These are phyloP conservation scores for Penicillium macrosclerotiorum DNA, from an alignment of 495 filamentous ascomycete species.

Conservation along the genomic window DNA sequence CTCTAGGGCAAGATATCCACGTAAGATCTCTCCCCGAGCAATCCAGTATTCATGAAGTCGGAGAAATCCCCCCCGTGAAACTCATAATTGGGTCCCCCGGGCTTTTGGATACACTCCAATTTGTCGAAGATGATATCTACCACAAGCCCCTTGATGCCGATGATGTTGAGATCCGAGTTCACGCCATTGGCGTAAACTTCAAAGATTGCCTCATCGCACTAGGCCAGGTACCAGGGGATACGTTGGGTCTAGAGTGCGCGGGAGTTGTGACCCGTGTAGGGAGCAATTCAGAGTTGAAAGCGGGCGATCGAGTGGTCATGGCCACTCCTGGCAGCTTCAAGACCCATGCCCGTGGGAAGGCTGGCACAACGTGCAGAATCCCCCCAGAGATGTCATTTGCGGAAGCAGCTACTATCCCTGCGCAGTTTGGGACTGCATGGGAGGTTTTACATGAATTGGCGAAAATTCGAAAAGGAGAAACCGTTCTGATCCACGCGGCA, in stretches of 20 bases:
- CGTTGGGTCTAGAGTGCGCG: background rate
- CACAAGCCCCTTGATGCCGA: background rate
- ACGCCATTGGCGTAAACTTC: constrained; percentile 8
- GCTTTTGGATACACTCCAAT: background rate
- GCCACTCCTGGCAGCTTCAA: background rate
- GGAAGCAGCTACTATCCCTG: background rate
- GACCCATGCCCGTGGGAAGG: background rate
- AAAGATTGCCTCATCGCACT: constrained; percentile 8
- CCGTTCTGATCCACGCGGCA: constrained; percentile 3
- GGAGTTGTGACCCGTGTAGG: constrained; percentile 4
- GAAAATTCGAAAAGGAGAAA: background rate
- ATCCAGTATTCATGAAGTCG: too few relatives aligned
- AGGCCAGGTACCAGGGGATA: background rate
- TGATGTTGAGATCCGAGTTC: constrained; percentile 8
- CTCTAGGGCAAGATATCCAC: too few relatives aligned
- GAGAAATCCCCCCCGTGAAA: background rate
- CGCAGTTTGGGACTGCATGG: background rate
- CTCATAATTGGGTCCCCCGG: background rate
- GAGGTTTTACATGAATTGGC: background rate
- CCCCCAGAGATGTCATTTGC: background rate
- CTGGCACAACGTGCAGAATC: background rate
- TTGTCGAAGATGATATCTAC: background rate
- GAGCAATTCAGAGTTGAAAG: background rate
- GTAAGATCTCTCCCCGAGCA: too few relatives aligned
- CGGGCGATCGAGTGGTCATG: constrained; percentile 1